Conservation (phyloP, 129 eudicot species). For the Helichrysum umbraculigerum region DNA sequence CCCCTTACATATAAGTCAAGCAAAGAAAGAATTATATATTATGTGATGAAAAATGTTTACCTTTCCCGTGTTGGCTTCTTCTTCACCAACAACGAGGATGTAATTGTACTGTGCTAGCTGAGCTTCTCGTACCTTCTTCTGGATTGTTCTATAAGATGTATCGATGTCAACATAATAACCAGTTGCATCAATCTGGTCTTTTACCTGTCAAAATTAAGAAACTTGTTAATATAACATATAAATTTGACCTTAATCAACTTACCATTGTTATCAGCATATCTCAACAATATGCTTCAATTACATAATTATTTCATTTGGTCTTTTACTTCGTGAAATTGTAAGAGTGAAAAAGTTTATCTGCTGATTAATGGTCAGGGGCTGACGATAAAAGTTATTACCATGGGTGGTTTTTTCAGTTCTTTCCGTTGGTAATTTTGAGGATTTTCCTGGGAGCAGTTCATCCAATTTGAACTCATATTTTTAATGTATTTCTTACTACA, state of each 20-base stretch:
- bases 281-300: background rate
- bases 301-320: background rate
- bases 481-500: background rate
- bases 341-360: background rate
- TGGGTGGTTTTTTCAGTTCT: background rate
- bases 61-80: constrained; percentile 64
- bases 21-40: no score
- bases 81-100: constrained; percentile 92
- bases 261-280: background rate
- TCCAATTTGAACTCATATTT: no score
- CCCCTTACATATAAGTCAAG: background rate
- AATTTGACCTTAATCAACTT: background rate
- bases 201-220: constrained; percentile 45
- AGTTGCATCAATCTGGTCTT: constrained; percentile 64
- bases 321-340: background rate
- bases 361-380: no score
- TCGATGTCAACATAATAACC: constrained; percentile 89
- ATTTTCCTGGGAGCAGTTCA: background rate
- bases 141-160: constrained; percentile 67
- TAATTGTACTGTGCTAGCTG: constrained; percentile 87
- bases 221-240: background rate
- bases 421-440: background rate
- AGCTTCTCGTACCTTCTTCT: constrained; percentile 97
- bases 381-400: background rate
- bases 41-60: constrained; percentile 29